These are phyloP conservation scores for Dothistroma pini DNA, from an alignment of 2,329 filamentous ascomycete genomes.

Conservation along the genomic window DNA sequence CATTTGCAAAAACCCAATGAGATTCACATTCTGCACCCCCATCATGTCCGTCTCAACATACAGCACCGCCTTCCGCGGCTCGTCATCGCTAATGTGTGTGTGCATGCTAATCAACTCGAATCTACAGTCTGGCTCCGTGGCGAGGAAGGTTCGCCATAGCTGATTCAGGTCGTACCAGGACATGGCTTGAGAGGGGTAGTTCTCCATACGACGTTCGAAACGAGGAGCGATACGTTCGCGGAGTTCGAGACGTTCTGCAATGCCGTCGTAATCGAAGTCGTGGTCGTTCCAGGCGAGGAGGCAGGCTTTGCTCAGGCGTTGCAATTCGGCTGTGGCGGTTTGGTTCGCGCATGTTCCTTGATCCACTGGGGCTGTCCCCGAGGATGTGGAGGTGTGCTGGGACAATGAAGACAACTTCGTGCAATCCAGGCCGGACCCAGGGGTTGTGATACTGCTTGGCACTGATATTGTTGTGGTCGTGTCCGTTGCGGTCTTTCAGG, in stretches of 20 bases:
- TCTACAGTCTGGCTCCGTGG: neutral
- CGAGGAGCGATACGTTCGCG: slow-evolving; percentile 1
- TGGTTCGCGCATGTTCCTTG: neutral
- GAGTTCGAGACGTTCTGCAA: slow-evolving; percentile 1
- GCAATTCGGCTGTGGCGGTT: neutral
- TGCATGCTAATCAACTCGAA: slow-evolving; percentile 5
- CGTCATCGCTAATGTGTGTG: neutral
- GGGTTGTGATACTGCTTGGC: neutral
- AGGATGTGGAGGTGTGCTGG: neutral
- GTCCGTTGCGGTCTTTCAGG: neutral
- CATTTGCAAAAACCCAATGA: slow-evolving; percentile 1
- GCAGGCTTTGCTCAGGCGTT: slow-evolving; percentile 3
- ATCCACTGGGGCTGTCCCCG: neutral
- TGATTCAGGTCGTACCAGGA: slow-evolving; percentile 5
- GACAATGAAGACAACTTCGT: neutral
- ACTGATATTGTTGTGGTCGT: neutral
- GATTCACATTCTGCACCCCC: slow-evolving; percentile 4
- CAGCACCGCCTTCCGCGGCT: neutral
- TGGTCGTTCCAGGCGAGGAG: slow-evolving; percentile 6
- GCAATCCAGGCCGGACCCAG: neutral
- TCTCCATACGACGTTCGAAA: slow-evolving; percentile 5
- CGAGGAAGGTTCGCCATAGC: slow-evolving; percentile 1
- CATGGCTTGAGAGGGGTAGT: slow-evolving; percentile 4
- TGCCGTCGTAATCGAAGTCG: slow-evolving; percentile 2
- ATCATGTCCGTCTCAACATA: neutral